Evolutionary conservation across 108 stramenopile genomes (phyloP), one percentile per base, ranked within the genome.

Genomic region (Fragilariopsis cylindrus): DNA sequence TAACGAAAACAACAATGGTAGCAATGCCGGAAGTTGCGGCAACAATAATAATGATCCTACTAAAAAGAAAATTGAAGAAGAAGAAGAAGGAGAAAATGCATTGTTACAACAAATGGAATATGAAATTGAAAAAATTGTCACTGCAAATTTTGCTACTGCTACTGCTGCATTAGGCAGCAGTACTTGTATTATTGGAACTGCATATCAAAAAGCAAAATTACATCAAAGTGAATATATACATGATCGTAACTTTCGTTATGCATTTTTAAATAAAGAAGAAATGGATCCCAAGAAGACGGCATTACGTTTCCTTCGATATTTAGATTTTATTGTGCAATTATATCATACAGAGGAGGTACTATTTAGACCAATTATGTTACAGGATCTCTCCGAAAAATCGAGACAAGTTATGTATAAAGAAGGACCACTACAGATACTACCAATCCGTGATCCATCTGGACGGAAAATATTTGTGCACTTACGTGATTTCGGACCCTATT

Each of bases 391-490:
- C 39, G 43, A 45, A 45, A 44, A 41, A 5, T 21, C 62, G 4
- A 63, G 7, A 40, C 43, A 63, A 45, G 5, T 63, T 0, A 63
- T 63, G 42, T 63, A 63, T 44, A 6, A 63, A 6, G 39, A 43
- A 8, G 62, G 15, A 21, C 49, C 67, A 21, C 21, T 15, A 6
- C 80, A 72, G 55, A 52, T 81, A 6, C 65, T 81, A 7, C 75
- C 80, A 3, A 43, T 40, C 44, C 49, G 75, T 39, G 80, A 81
- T 73, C 63, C 67, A 39, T 52, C 71, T 0, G 80, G 80, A 15
- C 57, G 80, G 60, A 46, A 45, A 2, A 66, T 81, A 3, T 43
- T 76, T 40, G 72, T 55, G 11, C 30, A 57, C 41, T 48, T 63
- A 18, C 62, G 62, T 5, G 62, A 63, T 12, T 41, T 63, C 5